Percentiles rank a stretch among this genome's conserved stretches.
Evolutionary conservation across 202 grass and related monocot species (phyloP).

Genomic region (Musa balbisiana): DNA sequence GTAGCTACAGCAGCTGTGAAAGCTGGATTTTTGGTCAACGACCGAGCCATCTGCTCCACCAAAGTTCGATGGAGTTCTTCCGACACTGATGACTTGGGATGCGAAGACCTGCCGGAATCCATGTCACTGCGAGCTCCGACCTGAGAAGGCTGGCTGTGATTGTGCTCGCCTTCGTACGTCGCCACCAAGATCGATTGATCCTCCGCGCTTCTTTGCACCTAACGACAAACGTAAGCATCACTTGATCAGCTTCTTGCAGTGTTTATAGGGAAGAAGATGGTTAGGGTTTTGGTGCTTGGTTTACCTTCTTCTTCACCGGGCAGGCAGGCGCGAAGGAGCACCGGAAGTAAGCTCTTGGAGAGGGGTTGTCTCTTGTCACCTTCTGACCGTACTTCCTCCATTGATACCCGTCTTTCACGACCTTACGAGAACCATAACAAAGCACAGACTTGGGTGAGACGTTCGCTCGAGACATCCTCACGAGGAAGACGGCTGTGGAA

Average conservation of each 20-base stretch:
- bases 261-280: not conserved
- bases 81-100: not conserved
- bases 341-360: conserved; percentile 23
- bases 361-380: conserved; percentile 23
- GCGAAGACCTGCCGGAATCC: too few species aligned
- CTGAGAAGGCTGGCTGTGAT: conserved; percentile 38
- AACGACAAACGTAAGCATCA: not conserved
- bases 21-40: not conserved
- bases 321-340: conserved; percentile 20
- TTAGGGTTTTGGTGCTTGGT: too few species aligned
- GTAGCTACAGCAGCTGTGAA: not conserved
- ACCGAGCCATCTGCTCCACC: not conserved
- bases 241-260: not conserved
- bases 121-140: too few species aligned
- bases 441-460: not conserved
- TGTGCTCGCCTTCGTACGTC: conserved; percentile 84
- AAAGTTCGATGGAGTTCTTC: not conserved
- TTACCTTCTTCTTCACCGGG: conserved; percentile 25
- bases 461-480: not conserved
- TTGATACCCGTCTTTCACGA: conserved; percentile 22
- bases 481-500: not conserved
- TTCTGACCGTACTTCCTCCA: conserved; percentile 29
- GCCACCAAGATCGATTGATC: conserved; percentile 52
- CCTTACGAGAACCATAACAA: not conserved
- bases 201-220: conserved; percentile 80